Evolutionary conservation across 2,329 filamentous ascomycete genomes (phyloP).

Genomic region (Trichoderma oligosporum): DNA sequence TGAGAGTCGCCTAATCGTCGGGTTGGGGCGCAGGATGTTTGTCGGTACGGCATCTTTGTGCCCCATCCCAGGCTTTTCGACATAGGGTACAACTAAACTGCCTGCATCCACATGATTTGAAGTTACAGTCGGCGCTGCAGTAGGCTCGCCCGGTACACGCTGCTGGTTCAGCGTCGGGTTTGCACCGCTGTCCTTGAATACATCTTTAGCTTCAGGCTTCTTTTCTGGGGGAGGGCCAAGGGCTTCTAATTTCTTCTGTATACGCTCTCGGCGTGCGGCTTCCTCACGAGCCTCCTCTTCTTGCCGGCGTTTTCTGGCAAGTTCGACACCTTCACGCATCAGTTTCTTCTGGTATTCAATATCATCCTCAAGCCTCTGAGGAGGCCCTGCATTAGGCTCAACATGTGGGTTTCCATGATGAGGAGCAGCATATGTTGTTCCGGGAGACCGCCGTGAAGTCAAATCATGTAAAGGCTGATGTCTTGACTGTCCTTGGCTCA

Average conservation of each 20-base stretch:
- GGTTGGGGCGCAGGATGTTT: slow-evolving; percentile 20
- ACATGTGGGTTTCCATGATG: slow-evolving; percentile 30
- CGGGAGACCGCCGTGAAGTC: slow-evolving; percentile 42
- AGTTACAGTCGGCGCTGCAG: slow-evolving; percentile 21
- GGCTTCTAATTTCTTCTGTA: slow-evolving; percentile 67
- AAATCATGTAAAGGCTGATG: slow-evolving; percentile 28
- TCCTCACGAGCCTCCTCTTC: slow-evolving; percentile 70
- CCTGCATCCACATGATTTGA: slow-evolving; percentile 8
- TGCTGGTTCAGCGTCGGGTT: slow-evolving; percentile 36
- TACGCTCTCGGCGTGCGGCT: slow-evolving; percentile 65
- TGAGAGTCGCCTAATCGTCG: slow-evolving; percentile 30
- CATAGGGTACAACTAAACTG: neutral
- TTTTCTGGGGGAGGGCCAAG: slow-evolving; percentile 62
- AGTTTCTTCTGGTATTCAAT: slow-evolving; percentile 64
- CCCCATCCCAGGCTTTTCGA: slow-evolving; percentile 8
- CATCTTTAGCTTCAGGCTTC: slow-evolving; percentile 53
- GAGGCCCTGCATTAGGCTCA: slow-evolving; percentile 32
- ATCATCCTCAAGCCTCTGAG: slow-evolving; percentile 48
- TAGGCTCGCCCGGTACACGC: slow-evolving; percentile 26
- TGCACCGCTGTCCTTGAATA: slow-evolving; percentile 39
- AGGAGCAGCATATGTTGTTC: slow-evolving; percentile 38
- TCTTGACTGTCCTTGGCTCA: slow-evolving; percentile 29
- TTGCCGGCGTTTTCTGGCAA: slow-evolving; percentile 62
- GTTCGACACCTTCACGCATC: slow-evolving; percentile 68
- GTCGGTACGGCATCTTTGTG: slow-evolving; percentile 21